Conservation (phyloP, 2,329 filamentous ascomycete species). For the Claviceps capensis region DNA sequence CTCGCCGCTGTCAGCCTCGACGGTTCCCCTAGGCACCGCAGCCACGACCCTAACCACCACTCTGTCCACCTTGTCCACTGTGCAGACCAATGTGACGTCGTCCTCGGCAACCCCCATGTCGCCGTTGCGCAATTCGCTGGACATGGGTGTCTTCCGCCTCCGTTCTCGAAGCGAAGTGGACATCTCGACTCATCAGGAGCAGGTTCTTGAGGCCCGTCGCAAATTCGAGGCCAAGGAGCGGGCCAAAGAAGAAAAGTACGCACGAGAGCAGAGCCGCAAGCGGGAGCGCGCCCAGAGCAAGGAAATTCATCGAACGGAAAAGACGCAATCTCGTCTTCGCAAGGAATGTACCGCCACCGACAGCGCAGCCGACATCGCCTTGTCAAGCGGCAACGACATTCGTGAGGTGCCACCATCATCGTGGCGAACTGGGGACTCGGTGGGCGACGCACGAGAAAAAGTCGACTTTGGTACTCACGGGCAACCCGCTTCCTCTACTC, state of each 20-base stretch:
- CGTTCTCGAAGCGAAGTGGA: slow-evolving; percentile 48
- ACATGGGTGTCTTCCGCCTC: slow-evolving; percentile 42
- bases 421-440: slow-evolving; percentile 14
- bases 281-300: slow-evolving; percentile 45
- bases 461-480: slow-evolving; percentile 18
- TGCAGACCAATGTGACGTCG: slow-evolving; percentile 12
- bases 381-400: slow-evolving; percentile 17
- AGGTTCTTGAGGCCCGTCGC: slow-evolving; percentile 46
- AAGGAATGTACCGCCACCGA: slow-evolving; percentile 20
- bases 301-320: slow-evolving; percentile 38
- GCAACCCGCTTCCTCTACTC: slow-evolving; percentile 13
- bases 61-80: slow-evolving; percentile 12
- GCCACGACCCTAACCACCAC: slow-evolving; percentile 7
- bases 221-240: slow-evolving; percentile 50
- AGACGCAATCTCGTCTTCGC: slow-evolving; percentile 27
- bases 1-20: slow-evolving; percentile 18
- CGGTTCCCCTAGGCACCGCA: slow-evolving; percentile 12
- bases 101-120: slow-evolving; percentile 27
- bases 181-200: slow-evolving; percentile 38
- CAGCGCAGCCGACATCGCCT: slow-evolving; percentile 20
- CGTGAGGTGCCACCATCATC: slow-evolving; percentile 12
- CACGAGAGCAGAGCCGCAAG: slow-evolving; percentile 42
- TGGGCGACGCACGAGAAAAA: slow-evolving; percentile 25
- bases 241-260: slow-evolving; percentile 48
- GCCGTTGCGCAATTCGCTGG: slow-evolving; percentile 44